Conservation (phyloP, 2,329 filamentous ascomycete genomes). For the Cladophialophora bantiana region DNA sequence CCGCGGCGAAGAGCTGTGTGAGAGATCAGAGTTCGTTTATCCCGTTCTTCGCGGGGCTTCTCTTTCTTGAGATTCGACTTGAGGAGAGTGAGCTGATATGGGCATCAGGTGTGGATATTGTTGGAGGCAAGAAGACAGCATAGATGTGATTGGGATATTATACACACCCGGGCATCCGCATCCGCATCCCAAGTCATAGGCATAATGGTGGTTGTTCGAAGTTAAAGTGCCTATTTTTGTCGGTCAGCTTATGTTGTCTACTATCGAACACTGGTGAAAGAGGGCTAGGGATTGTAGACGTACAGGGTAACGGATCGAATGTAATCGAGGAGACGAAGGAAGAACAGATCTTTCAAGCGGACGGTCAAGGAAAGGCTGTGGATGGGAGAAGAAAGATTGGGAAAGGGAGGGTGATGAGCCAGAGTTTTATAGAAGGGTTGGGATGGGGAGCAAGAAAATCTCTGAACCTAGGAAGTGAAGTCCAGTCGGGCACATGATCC, state of each 20-base stretch:
- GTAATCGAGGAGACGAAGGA: background rate
- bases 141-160: background rate
- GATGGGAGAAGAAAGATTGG: constrained; percentile 1
- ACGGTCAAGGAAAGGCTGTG: background rate
- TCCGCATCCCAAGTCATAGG: constrained; percentile 32
- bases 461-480: background rate
- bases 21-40: background rate
- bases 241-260: background rate
- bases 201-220: constrained; percentile 25
- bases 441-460: constrained; percentile 6
- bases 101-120: background rate
- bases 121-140: background rate
- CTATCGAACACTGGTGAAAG: background rate
- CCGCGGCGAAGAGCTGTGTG: constrained; percentile 4
- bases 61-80: background rate
- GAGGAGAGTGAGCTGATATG: background rate
- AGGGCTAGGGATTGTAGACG: background rate
- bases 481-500: background rate
- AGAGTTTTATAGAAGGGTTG: constrained; percentile 20
- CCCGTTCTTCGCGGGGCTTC: background rate
- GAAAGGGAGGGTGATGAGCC: constrained; percentile 15
- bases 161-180: constrained; percentile 32
- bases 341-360: background rate
- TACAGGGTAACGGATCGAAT: background rate
- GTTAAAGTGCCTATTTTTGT: background rate